Evolutionary conservation across 1,284 basidiomycete genomes (phyloP), one percentile per base, ranked within the genome.

Genomic region (Porogramme epimiltina): DNA sequence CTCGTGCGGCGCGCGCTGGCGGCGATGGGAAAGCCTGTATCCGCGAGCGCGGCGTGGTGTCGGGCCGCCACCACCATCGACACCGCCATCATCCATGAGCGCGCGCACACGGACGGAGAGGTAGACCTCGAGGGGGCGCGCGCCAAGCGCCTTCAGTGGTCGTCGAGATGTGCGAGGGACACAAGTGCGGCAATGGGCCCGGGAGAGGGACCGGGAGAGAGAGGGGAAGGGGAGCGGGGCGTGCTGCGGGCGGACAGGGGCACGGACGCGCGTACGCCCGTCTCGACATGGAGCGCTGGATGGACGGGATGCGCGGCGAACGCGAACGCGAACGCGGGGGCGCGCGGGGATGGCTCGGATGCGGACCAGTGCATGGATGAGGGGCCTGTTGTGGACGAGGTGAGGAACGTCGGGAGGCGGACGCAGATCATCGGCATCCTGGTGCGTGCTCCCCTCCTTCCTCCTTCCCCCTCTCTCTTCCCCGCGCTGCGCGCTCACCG

Each of bases 361-460:
- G 45, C 38, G 52, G 49, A 47, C 33, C 58, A 55, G 39, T 41
- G 51, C 44, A 52, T 16, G 41, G 65, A 63, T 34, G 59, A 56
- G 2, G 47, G 64, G 11, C 56, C 52, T 22, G 62, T 64, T 13
- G 64, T 65, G 3, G 62, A 62, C 25, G 62, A 69, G 39, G n/a
- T 46, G 3, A 63, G 66, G 2, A 70, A 59, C 51, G 64, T 84
- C 4, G 82, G 82, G 10, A 73, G 80, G 51, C 71, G 74, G 59
- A 69, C 82, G 51, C 85, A 86, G 63, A 70, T 87, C 33, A 75
- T 88, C 45, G 81, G 84, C 3, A 84, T 87, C 47, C 67, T 88
- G 39, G 85, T 86, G 52, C 59, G 78, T 62, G 5, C 34, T 6
- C n/a, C n/a, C 76, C 15, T 11, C 10, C 55, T n/a, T 25, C 18